Percentiles rank a stretch among this genome's conserved stretches.
Conservation (phyloP, 2,329 filamentous ascomycete species). For the Eutypella sp. region DNA sequence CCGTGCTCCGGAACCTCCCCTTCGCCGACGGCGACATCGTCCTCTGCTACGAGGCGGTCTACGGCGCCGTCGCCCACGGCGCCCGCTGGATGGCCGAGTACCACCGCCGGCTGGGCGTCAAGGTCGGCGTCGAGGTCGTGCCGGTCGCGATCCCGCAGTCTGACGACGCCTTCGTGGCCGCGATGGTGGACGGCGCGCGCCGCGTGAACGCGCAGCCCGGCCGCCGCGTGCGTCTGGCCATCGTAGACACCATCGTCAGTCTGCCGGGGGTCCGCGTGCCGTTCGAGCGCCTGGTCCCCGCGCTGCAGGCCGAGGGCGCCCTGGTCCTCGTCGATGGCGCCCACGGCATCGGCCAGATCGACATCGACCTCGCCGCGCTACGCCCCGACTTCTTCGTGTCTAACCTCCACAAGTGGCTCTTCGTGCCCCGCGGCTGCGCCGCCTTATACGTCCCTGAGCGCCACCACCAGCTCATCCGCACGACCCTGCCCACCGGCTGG, state of each 20-base stretch:
- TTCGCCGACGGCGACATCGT: conserved; percentile 53
- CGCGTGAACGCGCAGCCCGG: conserved; percentile 29
- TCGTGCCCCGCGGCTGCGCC: conserved; percentile 58
- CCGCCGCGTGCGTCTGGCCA: conserved; percentile 49
- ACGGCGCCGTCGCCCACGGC: conserved; percentile 56
- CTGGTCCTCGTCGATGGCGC: conserved; percentile 61
- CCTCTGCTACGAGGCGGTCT: conserved; percentile 59
- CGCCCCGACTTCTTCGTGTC: conserved; percentile 62
- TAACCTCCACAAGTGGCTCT: conserved; percentile 68
- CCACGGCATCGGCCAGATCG: conserved; percentile 60
- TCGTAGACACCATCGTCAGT: conserved; percentile 63
- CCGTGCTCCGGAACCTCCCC: conserved; percentile 54
- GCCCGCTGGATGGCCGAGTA: conserved; percentile 55
- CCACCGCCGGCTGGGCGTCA: too few species aligned
- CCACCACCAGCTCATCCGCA: conserved; percentile 58
- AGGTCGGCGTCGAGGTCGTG: conserved; percentile 37
- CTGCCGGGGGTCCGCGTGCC: conserved; percentile 60
- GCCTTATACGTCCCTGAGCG: conserved; percentile 56
- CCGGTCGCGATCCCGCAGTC: conserved; percentile 46
- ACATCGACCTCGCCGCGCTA: conserved; percentile 50
- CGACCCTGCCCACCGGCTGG: conserved; percentile 59
- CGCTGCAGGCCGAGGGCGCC: conserved; percentile 51
- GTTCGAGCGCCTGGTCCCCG: conserved; percentile 52
- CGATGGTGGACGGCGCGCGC: conserved; percentile 45
- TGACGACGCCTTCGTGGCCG: conserved; percentile 48